Evolutionary conservation across 371 early-diverging fungal genomes (phyloP), one percentile per base, ranked within the genome.

Genomic region (Mucor indicus): DNA sequence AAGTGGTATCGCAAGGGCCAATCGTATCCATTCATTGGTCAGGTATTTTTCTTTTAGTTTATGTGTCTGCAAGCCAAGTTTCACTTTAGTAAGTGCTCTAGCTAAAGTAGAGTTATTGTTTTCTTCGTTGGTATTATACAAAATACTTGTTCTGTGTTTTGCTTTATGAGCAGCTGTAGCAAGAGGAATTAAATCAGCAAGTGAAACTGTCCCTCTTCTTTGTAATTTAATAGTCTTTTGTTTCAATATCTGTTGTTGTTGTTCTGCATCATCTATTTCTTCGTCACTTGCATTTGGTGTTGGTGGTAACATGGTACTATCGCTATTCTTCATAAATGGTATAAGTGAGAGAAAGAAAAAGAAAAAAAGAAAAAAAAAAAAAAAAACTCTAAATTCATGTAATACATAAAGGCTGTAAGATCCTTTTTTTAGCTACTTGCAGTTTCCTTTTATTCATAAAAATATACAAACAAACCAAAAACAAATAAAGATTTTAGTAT

Each of bases 1-100:
- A 2, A 76, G 60, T 0, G 70, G 69, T 8, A 62, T 22, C 16
- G 48, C 50, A 5, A 76, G 50, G 10, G 73, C 72, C 1, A 76
- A 43, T 23, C 73, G 55, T n/a, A 68, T 68, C 77, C 77, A 76
- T 49, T 76, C 77, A 17, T 65, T 63, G 5, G 50, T 52, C 11
- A 76, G 49, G 29, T 68, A 67, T 29, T 50, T 60, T 60, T 70
- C 69, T 50, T 72, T 72, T 8, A 76, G 43, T 22, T 69, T 48
- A 15, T 60, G 62, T 10, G 71, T 64, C 23, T 69, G 57, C 7
- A 76, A 44, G 37, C 72, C 73, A 29, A 62, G 21, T 38, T 55
- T 64, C 3, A 72, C 71, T 43, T 61, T 69, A 30, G 66, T 54
- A 23, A 76, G 35, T 15, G 73, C 71, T 16, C 71, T 58, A 1